phyloP scores from a whole-genome alignment of 1,284 basidiomycete species.

The Ganoderma boninense region DNA sequence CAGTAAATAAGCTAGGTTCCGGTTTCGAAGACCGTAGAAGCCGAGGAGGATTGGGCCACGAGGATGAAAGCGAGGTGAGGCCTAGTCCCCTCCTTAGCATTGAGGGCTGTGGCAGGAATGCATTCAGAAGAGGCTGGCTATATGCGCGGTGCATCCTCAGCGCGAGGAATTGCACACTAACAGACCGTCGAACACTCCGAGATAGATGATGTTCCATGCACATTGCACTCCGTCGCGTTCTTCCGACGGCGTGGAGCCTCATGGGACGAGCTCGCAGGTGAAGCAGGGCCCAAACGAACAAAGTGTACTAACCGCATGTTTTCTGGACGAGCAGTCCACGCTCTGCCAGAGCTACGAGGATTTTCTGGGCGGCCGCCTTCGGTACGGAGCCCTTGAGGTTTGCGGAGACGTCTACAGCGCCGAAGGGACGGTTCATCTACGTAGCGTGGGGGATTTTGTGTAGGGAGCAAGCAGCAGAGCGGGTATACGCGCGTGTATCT shows the following conservation, averaged over 20 bases:
- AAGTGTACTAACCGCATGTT: conserved; percentile 67
- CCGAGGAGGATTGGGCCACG: neutral
- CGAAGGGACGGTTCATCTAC: conserved; percentile 80
- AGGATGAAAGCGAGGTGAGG: neutral
- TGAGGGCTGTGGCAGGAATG: neutral
- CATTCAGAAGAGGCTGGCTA: neutral
- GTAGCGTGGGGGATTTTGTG: conserved; percentile 15
- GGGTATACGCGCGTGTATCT: conserved; percentile 14
- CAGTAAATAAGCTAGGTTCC: no score
- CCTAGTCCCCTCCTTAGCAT: neutral
- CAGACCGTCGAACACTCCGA: neutral
- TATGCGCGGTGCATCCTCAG: neutral
- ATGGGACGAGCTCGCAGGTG: neutral
- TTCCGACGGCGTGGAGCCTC: neutral
- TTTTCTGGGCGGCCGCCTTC: conserved; percentile 84
- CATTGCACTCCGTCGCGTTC: neutral
- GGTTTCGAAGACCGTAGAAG: neutral
- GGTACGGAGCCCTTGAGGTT: conserved; percentile 89
- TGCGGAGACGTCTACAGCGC: conserved; percentile 86
- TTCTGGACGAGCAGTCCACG: conserved; percentile 81
- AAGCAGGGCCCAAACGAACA: neutral
- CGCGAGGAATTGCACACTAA: neutral
- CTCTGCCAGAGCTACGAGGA: conserved; percentile 79
- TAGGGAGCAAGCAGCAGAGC: neutral
- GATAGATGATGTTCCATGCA: neutral